Evolutionary conservation across 331 rosid genomes (phyloP).

Genomic region (Dryas integrifolia): DNA sequence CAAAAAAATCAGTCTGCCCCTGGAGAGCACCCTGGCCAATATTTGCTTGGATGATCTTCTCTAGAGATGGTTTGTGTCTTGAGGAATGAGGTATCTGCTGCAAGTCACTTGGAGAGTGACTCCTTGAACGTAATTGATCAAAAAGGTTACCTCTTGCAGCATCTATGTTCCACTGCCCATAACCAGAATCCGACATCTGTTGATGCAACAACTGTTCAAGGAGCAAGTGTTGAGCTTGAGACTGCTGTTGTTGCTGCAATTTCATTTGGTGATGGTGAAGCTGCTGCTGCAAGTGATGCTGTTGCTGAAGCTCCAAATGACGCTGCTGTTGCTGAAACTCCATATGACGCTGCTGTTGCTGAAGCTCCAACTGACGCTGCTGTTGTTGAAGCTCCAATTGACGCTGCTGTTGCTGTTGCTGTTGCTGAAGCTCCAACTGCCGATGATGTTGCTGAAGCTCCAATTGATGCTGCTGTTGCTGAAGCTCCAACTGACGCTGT

Average conservation of each 20-base stretch:
- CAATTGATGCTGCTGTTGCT: neutral
- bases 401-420: slow-evolving; percentile 8
- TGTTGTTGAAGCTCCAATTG: slow-evolving; percentile 26
- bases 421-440: slow-evolving; percentile 47
- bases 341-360: slow-evolving; percentile 19
- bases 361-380: slow-evolving; percentile 19
- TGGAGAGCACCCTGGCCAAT: slow-evolving; percentile 46
- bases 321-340: slow-evolving; percentile 29
- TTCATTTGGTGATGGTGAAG: slow-evolving; percentile 54
- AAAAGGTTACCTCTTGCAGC: slow-evolving; percentile 44
- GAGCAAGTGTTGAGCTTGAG: slow-evolving; percentile 55
- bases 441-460: neutral
- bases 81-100: slow-evolving; percentile 49
- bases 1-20: slow-evolving; percentile 56
- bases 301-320: slow-evolving; percentile 57
- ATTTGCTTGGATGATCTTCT: slow-evolving; percentile 58
- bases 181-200: slow-evolving; percentile 48
- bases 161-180: slow-evolving; percentile 52
- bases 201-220: slow-evolving; percentile 60
- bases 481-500: slow-evolving; percentile 8
- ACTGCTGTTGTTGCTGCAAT: slow-evolving; percentile 55
- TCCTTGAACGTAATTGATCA: slow-evolving; percentile 53
- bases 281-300: slow-evolving; percentile 58
- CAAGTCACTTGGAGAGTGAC: slow-evolving; percentile 42
- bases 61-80: slow-evolving; percentile 55